A percentile compares a stretch with the other conserved stretches of the same genome.
Conservation (phyloP, 2,329 filamentous ascomycete genomes). For the Fusarium musae region DNA sequence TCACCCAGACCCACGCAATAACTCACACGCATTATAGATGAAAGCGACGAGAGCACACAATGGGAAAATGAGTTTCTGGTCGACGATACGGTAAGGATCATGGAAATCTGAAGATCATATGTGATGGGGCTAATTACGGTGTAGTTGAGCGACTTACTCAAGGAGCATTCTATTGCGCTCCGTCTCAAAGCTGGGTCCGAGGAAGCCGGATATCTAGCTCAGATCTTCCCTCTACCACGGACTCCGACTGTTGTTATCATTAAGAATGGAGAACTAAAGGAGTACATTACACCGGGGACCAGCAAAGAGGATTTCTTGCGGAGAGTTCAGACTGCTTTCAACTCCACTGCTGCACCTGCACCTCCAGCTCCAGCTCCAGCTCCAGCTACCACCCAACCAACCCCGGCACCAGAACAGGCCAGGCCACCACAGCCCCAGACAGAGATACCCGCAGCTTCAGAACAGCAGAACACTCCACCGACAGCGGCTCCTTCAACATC, state of each 20-base stretch:
- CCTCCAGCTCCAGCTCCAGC: not conserved
- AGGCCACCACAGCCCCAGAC: constrained; percentile 33
- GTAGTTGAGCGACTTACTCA: constrained; percentile 67
- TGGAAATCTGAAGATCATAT: not conserved
- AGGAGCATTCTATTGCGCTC: constrained; percentile 73
- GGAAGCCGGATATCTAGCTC: constrained; percentile 83
- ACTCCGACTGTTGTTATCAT: constrained; percentile 86
- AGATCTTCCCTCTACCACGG: constrained; percentile 82
- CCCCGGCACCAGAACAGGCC: constrained; percentile 27
- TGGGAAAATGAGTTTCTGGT: constrained; percentile 79
- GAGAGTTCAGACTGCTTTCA: constrained; percentile 51
- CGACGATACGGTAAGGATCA: constrained; percentile 62
- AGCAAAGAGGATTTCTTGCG: constrained; percentile 73
- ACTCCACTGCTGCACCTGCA: constrained; percentile 35
- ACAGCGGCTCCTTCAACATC: constrained; percentile 43
- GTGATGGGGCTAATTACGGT: constrained; percentile 23
- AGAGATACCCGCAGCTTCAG: constrained; percentile 27
- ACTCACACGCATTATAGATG: constrained; percentile 45
- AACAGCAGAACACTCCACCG: constrained; percentile 33
- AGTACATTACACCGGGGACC: constrained; percentile 76
- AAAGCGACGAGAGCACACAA: constrained; percentile 71
- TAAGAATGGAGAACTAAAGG: constrained; percentile 79
- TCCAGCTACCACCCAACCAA: not conserved
- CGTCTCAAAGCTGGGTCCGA: constrained; percentile 77
- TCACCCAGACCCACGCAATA: not conserved